Evolutionary conservation across 129 eudicot species (phyloP).

Genomic region (Lactuca sativa): DNA sequence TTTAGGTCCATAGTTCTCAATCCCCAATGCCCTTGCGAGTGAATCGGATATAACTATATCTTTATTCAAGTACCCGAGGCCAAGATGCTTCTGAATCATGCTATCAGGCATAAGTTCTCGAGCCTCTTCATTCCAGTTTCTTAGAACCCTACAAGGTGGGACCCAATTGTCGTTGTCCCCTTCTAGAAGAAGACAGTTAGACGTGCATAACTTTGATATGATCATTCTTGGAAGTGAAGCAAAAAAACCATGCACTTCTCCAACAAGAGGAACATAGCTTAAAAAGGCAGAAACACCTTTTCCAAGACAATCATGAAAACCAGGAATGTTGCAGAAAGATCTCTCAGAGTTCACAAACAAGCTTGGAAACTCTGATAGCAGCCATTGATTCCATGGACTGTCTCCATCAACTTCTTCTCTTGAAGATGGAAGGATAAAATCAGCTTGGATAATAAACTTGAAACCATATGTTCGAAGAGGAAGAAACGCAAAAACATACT

Average conservation of each 20-base stretch:
- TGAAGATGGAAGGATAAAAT: slow-evolving; percentile 94
- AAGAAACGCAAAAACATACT: slow-evolving; percentile 90
- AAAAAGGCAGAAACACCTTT: slow-evolving; percentile 68
- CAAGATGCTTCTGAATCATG: slow-evolving; percentile 75
- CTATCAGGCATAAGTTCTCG: slow-evolving; percentile 62
- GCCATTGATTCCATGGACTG: slow-evolving; percentile 93
- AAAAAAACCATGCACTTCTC: slow-evolving; percentile 93
- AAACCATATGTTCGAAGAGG: slow-evolving; percentile 89
- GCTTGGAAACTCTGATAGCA: slow-evolving; percentile 71
- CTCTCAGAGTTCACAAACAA: slow-evolving; percentile 64
- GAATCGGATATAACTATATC: slow-evolving; percentile 66
- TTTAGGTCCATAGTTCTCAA: slow-evolving; percentile 76
- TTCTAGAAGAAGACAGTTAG: slow-evolving; percentile 76
- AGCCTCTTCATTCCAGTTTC: slow-evolving; percentile 75
- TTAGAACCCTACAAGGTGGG: slow-evolving; percentile 80
- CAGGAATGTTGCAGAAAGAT: slow-evolving; percentile 71
- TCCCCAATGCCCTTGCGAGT: slow-evolving; percentile 69
- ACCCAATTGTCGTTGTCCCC: slow-evolving; percentile 61
- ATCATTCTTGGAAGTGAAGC: slow-evolving; percentile 86
- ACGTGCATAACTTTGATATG: slow-evolving; percentile 62
- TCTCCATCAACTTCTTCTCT: slow-evolving; percentile 94
- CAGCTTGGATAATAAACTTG: slow-evolving; percentile 89
- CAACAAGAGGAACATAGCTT: slow-evolving; percentile 81
- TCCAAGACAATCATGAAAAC: slow-evolving; percentile 53
- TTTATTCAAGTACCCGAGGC: slow-evolving; percentile 73